These are phyloP conservation scores for Ajuga reptans DNA, from an alignment of 305 asterid genomes.

Conservation along the genomic window DNA sequence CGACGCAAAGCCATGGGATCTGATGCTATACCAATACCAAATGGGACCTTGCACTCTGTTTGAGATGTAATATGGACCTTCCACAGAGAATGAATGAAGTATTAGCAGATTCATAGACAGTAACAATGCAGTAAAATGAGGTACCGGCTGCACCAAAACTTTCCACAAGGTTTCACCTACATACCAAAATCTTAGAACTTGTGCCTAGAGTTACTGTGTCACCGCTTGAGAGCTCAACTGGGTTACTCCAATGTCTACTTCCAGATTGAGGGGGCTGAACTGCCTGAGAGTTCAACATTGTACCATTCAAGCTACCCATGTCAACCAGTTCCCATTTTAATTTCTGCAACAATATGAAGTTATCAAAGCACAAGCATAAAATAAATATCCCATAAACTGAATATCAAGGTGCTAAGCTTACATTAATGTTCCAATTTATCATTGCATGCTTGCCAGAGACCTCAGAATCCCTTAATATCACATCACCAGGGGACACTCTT, in stretches of 20 bases:
- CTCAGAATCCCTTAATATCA: slow-evolving; percentile 77
- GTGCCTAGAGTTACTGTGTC: slow-evolving; percentile 83
- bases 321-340: slow-evolving; percentile 95
- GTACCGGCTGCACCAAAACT: neutral
- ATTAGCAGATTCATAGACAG: neutral
- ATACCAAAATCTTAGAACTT: slow-evolving; percentile 62
- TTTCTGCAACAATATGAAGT: slow-evolving; percentile 45
- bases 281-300: slow-evolving; percentile 60
- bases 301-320: slow-evolving; percentile 99
- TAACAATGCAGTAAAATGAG: neutral
- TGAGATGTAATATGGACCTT: slow-evolving; percentile 70
- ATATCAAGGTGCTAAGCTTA: slow-evolving; percentile 33
- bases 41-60: slow-evolving; percentile 54
- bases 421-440: slow-evolving; percentile 83
- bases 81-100: slow-evolving; percentile 6
- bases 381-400: slow-evolving; percentile 5
- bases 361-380: slow-evolving; percentile 19
- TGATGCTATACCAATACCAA: slow-evolving; percentile 82
- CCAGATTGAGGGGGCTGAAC: slow-evolving; percentile 54
- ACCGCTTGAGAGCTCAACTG: slow-evolving; percentile 64
- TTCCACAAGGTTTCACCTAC: slow-evolving; percentile 17
- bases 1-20: slow-evolving; percentile 93
- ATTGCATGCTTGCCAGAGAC: slow-evolving; percentile 96
- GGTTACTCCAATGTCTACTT: slow-evolving; percentile 75
- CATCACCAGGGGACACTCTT: slow-evolving; percentile 79